Evolutionary conservation across 495 filamentous ascomycete genomes (phyloP), one percentile per base, ranked within the genome.

Genomic region (Cenococcum geophilum): DNA sequence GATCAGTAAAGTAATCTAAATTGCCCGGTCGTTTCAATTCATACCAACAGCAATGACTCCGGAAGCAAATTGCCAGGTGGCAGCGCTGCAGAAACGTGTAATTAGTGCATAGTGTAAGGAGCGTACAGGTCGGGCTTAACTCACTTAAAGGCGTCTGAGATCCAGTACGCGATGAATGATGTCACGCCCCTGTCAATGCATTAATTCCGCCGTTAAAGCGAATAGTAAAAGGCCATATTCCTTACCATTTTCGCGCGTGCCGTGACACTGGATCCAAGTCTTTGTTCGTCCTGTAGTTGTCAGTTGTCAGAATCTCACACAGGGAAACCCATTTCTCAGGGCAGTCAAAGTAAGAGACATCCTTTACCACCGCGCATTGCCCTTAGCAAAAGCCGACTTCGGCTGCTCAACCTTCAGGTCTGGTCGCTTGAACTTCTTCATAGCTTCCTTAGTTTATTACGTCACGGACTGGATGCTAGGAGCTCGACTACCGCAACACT

Each of bases 1-100:
- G 11, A 23, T 52, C 12, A 52, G 20, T 23, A 52, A 18, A 5
- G 3, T 52, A 9, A 22, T 14, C 2, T 18, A 77, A 14, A 86
- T 75, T 14, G 86, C 83, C 11, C 1, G 47, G 25, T 4, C 3
- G 14, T 20, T 16, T 51, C 42, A 53, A 23, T 18, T 14, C 50
- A 11, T 49, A 64, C 61, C 60, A 23, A 66, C 59, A 9, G 62
- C 62, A n/a, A 68, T 64, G 34, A 68, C 64, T 12, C 58, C 40
- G 2, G 65, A 51, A 0, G 65, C 68, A 37, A 70, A 70, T 49
- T 70, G 65, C 68, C 68, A 70, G 21, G 68, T 66, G 9, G 68
- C 61, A 5, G 68, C 65, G 59, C 64, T 70, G 27, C 27, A 57
- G 14, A 35, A 53, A 25, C n/a, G 14, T 12, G 18, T 51, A 16